Evolutionary conservation across 1,284 basidiomycete species (phyloP).

Genomic region (Schizophyllum commune): DNA sequence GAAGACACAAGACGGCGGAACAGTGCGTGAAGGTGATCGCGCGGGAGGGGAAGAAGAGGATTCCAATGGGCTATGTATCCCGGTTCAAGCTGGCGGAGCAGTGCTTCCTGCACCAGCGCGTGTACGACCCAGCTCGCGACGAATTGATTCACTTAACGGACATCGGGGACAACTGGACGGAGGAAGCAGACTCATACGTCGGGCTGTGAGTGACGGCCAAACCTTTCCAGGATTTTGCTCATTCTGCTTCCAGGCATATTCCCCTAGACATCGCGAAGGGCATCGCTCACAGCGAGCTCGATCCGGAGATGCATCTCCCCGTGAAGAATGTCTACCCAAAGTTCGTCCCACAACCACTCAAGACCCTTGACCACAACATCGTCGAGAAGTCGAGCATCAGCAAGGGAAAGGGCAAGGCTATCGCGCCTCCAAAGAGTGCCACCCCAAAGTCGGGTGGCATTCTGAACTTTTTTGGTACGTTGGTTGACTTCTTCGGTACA

Average conservation of each 20-base stretch:
- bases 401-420: constrained; percentile 33
- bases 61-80: constrained; percentile 72
- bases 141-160: constrained; percentile 65
- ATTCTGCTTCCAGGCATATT: constrained; percentile 38
- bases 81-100: constrained; percentile 79
- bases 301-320: constrained; percentile 66
- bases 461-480: constrained; percentile 63
- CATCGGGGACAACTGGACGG: constrained; percentile 41
- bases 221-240: background rate
- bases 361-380: constrained; percentile 19
- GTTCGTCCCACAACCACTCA: constrained; percentile 44
- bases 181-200: constrained; percentile 65
- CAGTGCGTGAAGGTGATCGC: constrained; percentile 77
- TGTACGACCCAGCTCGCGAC: constrained; percentile 73
- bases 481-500: no score
- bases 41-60: constrained; percentile 79
- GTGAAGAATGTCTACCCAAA: constrained; percentile 78
- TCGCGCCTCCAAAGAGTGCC: constrained; percentile 24
- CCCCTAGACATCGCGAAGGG: constrained; percentile 50
- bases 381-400: constrained; percentile 16
- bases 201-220: constrained; percentile 49
- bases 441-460: constrained; percentile 31
- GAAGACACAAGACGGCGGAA: constrained; percentile 82
- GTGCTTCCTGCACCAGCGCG: constrained; percentile 91
- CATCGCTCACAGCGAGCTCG: constrained; percentile 70